Conservation (phyloP, 2,329 filamentous ascomycete species). For the Boeremia exigua region DNA sequence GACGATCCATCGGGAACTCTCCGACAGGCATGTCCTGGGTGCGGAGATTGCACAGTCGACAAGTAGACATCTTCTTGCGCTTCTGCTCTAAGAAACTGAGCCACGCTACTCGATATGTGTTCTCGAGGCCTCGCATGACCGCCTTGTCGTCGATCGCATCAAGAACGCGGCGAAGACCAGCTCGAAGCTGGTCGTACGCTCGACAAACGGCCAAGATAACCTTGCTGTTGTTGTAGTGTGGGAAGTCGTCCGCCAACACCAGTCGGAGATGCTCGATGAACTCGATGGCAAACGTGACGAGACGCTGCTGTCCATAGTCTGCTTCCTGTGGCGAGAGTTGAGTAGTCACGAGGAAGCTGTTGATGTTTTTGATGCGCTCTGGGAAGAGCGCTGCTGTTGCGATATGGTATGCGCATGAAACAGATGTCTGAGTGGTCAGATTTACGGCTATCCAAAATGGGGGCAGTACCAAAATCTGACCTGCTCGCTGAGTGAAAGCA, state of each 20-base stretch:
- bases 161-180: not conserved
- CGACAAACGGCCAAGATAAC: conserved; percentile 6
- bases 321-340: not conserved
- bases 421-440: conserved; percentile 8
- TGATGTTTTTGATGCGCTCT: conserved; percentile 6
- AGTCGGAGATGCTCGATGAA: conserved; percentile 3
- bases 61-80: conserved; percentile 11
- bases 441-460: conserved; percentile 16
- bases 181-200: not conserved
- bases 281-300: conserved; percentile 5
- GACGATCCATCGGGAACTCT: conserved; percentile 2
- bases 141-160: conserved; percentile 13
- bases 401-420: conserved; percentile 11
- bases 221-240: conserved; percentile 2
- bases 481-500: conserved; percentile 20
- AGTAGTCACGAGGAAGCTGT: conserved; percentile 1
- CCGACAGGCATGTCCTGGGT: conserved; percentile 6
- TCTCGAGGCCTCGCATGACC: conserved; percentile 5
- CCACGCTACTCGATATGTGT: conserved; percentile 7
- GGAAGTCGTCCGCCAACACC: conserved; percentile 4
- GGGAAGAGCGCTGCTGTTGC: conserved; percentile 9
- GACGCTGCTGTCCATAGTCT: not conserved
- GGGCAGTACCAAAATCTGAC: conserved; percentile 15
- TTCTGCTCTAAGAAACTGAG: conserved; percentile 8
- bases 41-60: conserved; percentile 13